Conservation (phyloP, 371 early-diverging fungal species). For the Syncephalastrum racemosum region DNA sequence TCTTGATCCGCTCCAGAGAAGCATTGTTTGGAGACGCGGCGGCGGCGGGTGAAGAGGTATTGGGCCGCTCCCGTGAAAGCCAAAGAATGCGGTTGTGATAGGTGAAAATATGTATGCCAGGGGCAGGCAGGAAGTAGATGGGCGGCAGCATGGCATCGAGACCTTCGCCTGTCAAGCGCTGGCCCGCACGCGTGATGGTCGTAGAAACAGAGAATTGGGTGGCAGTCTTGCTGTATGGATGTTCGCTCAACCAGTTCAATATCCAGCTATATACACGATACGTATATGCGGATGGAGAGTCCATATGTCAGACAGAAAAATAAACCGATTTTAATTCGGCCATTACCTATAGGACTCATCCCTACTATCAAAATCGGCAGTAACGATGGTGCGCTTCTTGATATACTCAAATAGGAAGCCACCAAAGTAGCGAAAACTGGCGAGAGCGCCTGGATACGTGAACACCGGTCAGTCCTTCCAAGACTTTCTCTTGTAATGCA, state of each 20-base stretch:
- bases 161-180: conserved; percentile 47
- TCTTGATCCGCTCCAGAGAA: conserved; percentile 54
- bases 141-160: conserved; percentile 48
- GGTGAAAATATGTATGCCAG: conserved; percentile 61
- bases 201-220: conserved; percentile 64
- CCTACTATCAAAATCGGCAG: conserved; percentile 61
- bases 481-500: background rate
- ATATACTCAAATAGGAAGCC: conserved; percentile 48
- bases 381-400: conserved; percentile 55
- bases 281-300: background rate
- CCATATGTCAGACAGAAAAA: background rate
- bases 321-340: too few relatives aligned
- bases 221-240: conserved; percentile 52
- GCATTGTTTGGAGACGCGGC: conserved; percentile 37
- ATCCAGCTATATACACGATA: conserved; percentile 35
- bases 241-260: conserved; percentile 63
- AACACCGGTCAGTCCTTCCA: background rate
- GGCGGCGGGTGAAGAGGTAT: conserved; percentile 34
- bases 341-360: conserved; percentile 61
- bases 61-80: conserved; percentile 49
- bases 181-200: conserved; percentile 48
- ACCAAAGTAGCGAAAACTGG: conserved; percentile 50
- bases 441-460: conserved; percentile 21
- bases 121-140: conserved; percentile 65
- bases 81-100: conserved; percentile 57